These are phyloP conservation scores for Chlamydomonas sp. DNA, from an alignment of 139 green algal species.

Conservation along the genomic window DNA sequence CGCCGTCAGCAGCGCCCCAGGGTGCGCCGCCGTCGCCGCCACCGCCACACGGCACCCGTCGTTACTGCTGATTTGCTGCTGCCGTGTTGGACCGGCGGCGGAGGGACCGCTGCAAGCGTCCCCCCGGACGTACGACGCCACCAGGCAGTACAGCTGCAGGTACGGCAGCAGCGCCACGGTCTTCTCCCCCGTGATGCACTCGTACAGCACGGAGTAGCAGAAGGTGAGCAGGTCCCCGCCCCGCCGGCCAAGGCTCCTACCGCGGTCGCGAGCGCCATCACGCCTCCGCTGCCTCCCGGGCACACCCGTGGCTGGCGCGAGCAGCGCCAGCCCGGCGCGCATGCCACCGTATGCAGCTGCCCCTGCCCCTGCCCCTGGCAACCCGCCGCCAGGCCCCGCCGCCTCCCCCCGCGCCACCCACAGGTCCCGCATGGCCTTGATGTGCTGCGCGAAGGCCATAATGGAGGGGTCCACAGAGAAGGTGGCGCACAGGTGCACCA, in stretches of 20 bases:
- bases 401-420: slow-evolving; percentile 4
- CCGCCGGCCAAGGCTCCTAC: background rate
- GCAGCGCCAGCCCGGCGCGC: slow-evolving; percentile 21
- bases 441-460: slow-evolving; percentile 68
- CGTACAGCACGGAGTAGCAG: slow-evolving; percentile 65
- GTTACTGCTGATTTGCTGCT: background rate
- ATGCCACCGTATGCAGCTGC: background rate
- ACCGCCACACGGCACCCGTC: background rate
- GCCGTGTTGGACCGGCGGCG: background rate
- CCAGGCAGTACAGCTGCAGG: slow-evolving; percentile 64
- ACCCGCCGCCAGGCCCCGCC: background rate
- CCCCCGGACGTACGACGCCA: slow-evolving; percentile 24
- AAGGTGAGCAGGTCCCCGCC: slow-evolving; percentile 52
- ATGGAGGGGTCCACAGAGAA: slow-evolving; percentile 78
- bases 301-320: background rate
- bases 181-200: slow-evolving; percentile 81
- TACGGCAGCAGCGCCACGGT: slow-evolving; percentile 56
- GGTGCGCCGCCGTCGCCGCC: background rate
- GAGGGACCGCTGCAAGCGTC: background rate
- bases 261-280: background rate
- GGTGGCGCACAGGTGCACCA: slow-evolving; percentile 75
- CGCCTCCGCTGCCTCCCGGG: background rate
- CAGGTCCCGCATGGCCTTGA: slow-evolving; percentile 39
- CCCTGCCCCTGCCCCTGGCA: background rate
- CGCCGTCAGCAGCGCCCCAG: slow-evolving; percentile 30